These are phyloP conservation scores for Solanum hybrid DNA, from an alignment of 305 asterid species.

Conservation along the genomic window DNA sequence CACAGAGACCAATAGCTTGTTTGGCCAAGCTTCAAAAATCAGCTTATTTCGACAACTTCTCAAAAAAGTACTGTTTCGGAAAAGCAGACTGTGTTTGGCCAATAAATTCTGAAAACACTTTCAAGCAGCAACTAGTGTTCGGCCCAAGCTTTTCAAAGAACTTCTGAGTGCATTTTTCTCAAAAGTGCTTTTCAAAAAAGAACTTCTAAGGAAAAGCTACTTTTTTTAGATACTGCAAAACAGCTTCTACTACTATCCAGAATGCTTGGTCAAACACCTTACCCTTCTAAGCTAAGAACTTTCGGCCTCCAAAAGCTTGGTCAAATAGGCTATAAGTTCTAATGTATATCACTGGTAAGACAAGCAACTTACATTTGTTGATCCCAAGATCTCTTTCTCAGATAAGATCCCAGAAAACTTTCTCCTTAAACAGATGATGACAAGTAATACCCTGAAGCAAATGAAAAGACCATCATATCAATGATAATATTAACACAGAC, in stretches of 20 bases:
- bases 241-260: not conserved
- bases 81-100: not conserved
- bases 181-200: not conserved
- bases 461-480: conserved; percentile 5
- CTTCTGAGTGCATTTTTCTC: not conserved
- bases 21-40: not conserved
- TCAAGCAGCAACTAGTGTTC: not conserved
- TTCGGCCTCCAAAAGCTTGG: not conserved
- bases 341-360: not conserved
- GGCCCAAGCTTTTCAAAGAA: not conserved
- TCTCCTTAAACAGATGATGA: conserved; percentile 45
- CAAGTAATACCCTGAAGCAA: conserved; percentile 59
- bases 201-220: not conserved
- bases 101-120: not conserved
- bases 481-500: conserved; percentile 5
- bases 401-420: conserved; percentile 60
- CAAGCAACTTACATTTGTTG: conserved; percentile 47
- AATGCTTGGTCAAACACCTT: not conserved
- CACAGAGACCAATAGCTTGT: not conserved
- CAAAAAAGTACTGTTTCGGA: not conserved
- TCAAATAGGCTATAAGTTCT: not conserved
- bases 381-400: conserved; percentile 69
- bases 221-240: not conserved
- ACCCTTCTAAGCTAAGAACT: not conserved
- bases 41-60: not conserved